phyloP scores from a whole-genome alignment of 495 filamentous ascomycete genomes.

The Pyrenula aspistea region DNA sequence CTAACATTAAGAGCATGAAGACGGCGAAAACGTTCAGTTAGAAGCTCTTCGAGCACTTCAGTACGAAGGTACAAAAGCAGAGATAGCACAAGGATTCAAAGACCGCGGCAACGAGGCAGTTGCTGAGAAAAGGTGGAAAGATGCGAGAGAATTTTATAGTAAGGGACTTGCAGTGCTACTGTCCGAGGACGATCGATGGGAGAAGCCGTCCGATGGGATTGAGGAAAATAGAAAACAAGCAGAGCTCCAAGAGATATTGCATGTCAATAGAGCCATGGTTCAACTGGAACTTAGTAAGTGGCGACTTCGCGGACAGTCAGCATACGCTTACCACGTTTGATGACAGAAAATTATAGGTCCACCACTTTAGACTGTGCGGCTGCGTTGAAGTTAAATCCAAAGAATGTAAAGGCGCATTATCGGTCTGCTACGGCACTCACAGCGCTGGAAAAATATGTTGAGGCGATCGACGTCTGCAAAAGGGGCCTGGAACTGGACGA shows the following conservation, averaged over 20 bases:
- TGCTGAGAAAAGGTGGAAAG: conserved; percentile 56
- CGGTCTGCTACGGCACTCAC: conserved; percentile 66
- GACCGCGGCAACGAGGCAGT: conserved; percentile 87
- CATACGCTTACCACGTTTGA: conserved; percentile 4
- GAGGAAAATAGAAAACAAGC: conserved; percentile 46
- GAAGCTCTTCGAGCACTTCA: conserved; percentile 82
- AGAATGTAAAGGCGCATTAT: conserved; percentile 81
- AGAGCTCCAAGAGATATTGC: conserved; percentile 57
- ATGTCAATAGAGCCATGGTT: conserved; percentile 78
- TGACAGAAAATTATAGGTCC: conserved; percentile 65
- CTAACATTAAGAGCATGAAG: conserved; percentile 9
- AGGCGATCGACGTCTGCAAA: conserved; percentile 64
- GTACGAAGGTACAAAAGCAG: conserved; percentile 80
- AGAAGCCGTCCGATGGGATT: conserved; percentile 27
- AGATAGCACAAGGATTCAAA: conserved; percentile 68
- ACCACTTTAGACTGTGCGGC: conserved; percentile 70
- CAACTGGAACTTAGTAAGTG: conserved; percentile 60
- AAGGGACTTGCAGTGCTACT: conserved; percentile 64
- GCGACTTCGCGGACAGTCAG: background rate
- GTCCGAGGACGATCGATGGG: conserved; percentile 41
- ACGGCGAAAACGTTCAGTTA: conserved; percentile 58
- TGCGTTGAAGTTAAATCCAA: conserved; percentile 64
- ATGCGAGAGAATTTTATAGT: conserved; percentile 84
- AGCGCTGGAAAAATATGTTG: conserved; percentile 55
- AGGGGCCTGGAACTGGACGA: conserved; percentile 61